phyloP scores from a whole-genome alignment of 2,329 filamentous ascomycete species.

The Sporothrix mexicana region DNA sequence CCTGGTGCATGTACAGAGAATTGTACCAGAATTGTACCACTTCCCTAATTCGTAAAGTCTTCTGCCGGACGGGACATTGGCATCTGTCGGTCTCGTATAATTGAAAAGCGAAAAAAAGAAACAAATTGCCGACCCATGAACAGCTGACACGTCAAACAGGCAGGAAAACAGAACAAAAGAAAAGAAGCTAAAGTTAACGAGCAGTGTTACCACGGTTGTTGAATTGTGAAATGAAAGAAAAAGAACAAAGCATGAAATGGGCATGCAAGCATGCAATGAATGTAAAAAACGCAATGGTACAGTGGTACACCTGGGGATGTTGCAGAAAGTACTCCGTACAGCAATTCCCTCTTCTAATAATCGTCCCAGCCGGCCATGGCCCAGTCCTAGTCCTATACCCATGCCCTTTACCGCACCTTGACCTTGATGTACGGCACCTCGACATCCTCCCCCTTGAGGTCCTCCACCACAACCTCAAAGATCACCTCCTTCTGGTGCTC shows the following conservation, averaged over 20 bases:
- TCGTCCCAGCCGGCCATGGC: not conserved
- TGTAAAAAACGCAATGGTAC: not conserved
- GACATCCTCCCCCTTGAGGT: conserved; percentile 87
- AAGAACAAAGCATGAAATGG: not conserved
- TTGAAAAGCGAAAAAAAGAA: not conserved
- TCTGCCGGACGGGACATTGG: not conserved
- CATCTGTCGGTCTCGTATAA: conserved; percentile 3
- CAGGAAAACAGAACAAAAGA: not conserved
- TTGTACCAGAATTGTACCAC: not conserved
- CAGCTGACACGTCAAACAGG: not conserved
- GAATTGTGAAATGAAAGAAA: not conserved
- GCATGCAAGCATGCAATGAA: conserved; percentile 1
- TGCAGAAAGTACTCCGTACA: conserved; percentile 14
- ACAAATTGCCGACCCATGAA: not conserved
- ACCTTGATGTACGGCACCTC: conserved; percentile 97
- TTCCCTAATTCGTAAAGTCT: not conserved
- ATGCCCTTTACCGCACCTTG: conserved; percentile 58
- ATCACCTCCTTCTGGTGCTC: conserved; percentile 94
- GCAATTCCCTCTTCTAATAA: conserved; percentile 1
- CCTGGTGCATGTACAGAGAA: not conserved
- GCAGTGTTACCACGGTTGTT: not conserved
- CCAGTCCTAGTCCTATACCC: too few species aligned
- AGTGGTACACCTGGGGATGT: not conserved
- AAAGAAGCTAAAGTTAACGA: not conserved
- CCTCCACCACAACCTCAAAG: conserved; percentile 93